Conservation (phyloP, 495 filamentous ascomycete genomes). For the Hypoxylon subgilvum region DNA sequence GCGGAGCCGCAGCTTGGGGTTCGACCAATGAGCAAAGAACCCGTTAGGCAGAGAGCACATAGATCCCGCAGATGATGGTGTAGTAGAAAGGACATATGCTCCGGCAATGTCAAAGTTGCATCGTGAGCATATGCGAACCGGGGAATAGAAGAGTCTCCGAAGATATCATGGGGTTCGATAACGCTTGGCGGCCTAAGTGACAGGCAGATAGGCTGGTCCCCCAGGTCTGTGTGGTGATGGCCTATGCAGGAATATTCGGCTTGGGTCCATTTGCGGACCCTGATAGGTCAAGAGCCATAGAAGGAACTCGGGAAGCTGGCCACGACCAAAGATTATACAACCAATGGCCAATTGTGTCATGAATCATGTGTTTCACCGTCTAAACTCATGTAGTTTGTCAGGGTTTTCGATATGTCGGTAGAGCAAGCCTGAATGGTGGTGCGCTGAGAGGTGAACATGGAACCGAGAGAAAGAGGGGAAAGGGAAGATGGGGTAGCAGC, state of each 20-base stretch:
- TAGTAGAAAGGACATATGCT: slow-evolving; percentile 20
- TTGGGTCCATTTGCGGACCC: slow-evolving; percentile 23
- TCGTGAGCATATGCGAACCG: slow-evolving; percentile 24
- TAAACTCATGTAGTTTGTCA: slow-evolving; percentile 13
- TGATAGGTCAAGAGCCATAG: slow-evolving; percentile 30
- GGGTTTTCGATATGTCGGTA: slow-evolving; percentile 18
- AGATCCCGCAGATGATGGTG: slow-evolving; percentile 37
- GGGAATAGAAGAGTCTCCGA: slow-evolving; percentile 32
- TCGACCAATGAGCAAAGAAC: slow-evolving; percentile 21
- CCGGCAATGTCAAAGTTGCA: slow-evolving; percentile 27
- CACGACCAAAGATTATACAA: slow-evolving; percentile 12
- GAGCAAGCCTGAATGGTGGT: no score
- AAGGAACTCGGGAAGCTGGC: slow-evolving; percentile 30
- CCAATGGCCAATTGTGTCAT: slow-evolving; percentile 17
- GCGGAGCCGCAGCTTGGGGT: slow-evolving; percentile 31
- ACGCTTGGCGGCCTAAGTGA: slow-evolving; percentile 22
- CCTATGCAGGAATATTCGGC: slow-evolving; percentile 29
- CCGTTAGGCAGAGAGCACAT: slow-evolving; percentile 14
- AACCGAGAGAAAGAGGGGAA: slow-evolving; percentile 21
- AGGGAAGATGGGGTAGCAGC: slow-evolving; percentile 1
- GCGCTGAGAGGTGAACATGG: slow-evolving; percentile 2
- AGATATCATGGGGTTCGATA: slow-evolving; percentile 28
- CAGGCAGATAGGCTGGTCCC: slow-evolving; percentile 28
- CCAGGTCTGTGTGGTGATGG: slow-evolving; percentile 31
- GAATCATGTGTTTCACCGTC: slow-evolving; percentile 25